A percentile compares a stretch with the other conserved stretches of the same genome.
Conservation (phyloP, 306 rosid genomes). For the Alnus rubra region DNA sequence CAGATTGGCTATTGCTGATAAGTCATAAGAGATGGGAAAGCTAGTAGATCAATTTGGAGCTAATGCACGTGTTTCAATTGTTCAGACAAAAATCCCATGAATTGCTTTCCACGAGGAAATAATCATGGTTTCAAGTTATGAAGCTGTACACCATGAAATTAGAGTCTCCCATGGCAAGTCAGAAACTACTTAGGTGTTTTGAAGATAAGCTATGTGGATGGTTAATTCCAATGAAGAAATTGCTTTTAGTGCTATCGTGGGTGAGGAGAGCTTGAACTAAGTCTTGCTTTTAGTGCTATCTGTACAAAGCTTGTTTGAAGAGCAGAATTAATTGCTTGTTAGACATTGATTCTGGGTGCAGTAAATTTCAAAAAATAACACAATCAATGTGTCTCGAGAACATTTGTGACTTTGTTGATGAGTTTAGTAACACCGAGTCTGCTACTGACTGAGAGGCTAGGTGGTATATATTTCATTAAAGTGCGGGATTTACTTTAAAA, state of each 20-base stretch:
- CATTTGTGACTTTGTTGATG: neutral
- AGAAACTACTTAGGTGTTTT: neutral
- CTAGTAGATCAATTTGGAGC: neutral
- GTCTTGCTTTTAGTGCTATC: neutral
- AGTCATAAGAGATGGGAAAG: neutral
- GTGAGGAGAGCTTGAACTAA: neutral
- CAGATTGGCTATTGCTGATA: neutral
- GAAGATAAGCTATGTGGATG: neutral
- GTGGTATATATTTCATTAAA: neutral
- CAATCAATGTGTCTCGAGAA: neutral
- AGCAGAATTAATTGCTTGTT: neutral
- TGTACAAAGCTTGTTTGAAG: neutral
- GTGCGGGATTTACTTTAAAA: neutral
- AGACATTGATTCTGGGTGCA: neutral
- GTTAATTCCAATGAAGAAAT: neutral
- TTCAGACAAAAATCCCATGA: neutral
- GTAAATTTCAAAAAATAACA: neutral
- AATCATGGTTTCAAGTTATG: neutral
- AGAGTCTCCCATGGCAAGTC: neutral
- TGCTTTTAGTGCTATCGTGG: neutral
- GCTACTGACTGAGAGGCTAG: neutral
- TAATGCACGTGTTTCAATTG: neutral
- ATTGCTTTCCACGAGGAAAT: neutral
- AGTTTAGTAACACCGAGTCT: neutral
- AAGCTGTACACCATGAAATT: neutral